A percentile compares a stretch with the other conserved stretches of the same genome.
These are phyloP conservation scores for Carallia pectinifolia DNA, from an alignment of 345 rosid species.

Conservation along the genomic window DNA sequence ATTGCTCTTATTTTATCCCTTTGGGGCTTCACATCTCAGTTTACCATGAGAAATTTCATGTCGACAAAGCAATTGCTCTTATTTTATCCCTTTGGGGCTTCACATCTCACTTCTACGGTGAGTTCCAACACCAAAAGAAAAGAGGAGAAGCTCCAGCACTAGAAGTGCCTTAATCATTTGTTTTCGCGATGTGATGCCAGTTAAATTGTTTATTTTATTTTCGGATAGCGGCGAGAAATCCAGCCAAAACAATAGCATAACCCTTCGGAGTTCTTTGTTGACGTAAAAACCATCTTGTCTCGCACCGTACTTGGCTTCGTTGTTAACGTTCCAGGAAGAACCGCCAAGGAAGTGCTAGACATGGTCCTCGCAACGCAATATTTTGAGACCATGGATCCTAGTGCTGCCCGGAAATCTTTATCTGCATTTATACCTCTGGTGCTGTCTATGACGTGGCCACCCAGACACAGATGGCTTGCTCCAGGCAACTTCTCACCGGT, in stretches of 20 bases:
- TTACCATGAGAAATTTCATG: conserved; percentile 17
- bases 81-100: conserved; percentile 25
- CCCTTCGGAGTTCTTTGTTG: too few species aligned
- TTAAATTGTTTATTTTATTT: too few species aligned
- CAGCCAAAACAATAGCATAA: too few species aligned
- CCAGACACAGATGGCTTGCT: conserved; percentile 22
- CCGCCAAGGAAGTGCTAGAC: conserved; percentile 25
- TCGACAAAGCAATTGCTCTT: conserved; percentile 11
- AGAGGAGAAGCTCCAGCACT: conserved; percentile 1
- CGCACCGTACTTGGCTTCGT: conserved; percentile 21
- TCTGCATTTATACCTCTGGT: conserved; percentile 22
- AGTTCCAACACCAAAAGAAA: conserved; percentile 4
- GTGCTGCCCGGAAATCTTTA: conserved; percentile 16
- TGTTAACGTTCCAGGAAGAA: conserved; percentile 22
- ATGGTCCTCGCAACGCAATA: conserved; percentile 30
- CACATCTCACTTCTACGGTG: conserved; percentile 22
- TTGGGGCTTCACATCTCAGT: conserved; percentile 25
- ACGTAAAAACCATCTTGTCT: too few species aligned
- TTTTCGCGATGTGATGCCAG: too few species aligned
- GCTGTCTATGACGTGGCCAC: conserved; percentile 19
- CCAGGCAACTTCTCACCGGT: conserved; percentile 10
- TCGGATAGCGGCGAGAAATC: too few species aligned
- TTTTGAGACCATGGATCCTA: conserved; percentile 29
- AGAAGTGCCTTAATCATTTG: background rate
- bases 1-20: conserved; percentile 18